Percentiles rank a stretch among this genome's conserved stretches.
phyloP scores from a whole-genome alignment of 306 rosid species.

The Rosa lucieae region DNA sequence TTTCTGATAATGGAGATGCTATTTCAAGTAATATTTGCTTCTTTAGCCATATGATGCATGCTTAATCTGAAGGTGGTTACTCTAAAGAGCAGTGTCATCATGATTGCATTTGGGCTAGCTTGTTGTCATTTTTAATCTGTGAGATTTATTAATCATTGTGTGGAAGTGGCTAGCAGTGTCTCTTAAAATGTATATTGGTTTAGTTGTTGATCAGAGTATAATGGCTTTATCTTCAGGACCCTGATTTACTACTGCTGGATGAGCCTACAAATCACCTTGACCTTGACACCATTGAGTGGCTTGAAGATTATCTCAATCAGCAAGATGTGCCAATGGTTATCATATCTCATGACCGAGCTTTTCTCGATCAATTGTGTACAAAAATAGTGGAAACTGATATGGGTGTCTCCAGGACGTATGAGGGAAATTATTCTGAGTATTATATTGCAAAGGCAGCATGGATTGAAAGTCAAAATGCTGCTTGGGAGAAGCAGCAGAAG shows the following conservation, averaged over 20 bases:
- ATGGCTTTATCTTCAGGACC: conserved; percentile 64
- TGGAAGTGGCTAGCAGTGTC: not conserved
- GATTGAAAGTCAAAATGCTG: conserved; percentile 86
- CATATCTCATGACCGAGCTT: conserved; percentile 97
- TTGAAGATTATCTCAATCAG: conserved; percentile 78
- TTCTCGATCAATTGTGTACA: conserved; percentile 95
- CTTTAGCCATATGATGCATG: not conserved
- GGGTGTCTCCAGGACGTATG: conserved; percentile 84
- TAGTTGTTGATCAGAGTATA: conserved; percentile 5
- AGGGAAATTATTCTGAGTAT: conserved; percentile 86
- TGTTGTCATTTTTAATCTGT: not conserved
- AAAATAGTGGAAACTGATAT: conserved; percentile 98
- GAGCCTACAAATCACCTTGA: conserved; percentile 98
- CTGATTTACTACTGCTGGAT: conserved; percentile 86
- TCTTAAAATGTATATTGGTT: conserved; percentile 10
- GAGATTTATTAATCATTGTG: not conserved
- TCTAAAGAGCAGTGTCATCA: not conserved
- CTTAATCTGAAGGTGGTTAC: not conserved
- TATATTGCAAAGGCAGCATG: conserved; percentile 73
- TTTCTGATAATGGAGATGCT: not conserved
- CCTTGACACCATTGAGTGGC: conserved; percentile 99
- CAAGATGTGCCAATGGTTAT: conserved; percentile 98
- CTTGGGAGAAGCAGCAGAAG: conserved; percentile 99
- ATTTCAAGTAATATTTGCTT: not conserved
- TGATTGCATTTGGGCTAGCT: not conserved